Conservation (phyloP, 1,284 basidiomycete species). For the Ceratobasidium sp. region DNA sequence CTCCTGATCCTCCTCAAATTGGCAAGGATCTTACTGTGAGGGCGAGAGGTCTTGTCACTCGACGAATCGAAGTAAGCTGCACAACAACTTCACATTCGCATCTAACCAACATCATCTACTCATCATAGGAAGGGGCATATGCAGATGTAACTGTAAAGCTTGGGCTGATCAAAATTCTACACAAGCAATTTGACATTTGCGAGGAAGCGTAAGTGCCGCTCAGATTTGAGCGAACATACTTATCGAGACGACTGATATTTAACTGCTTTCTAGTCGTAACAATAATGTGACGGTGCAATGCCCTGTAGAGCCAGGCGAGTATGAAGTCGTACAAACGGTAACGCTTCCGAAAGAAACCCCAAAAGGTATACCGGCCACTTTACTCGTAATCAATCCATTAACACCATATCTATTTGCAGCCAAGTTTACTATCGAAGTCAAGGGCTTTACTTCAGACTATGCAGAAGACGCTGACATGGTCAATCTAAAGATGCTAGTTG, state of each 20-base stretch:
- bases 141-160: slow-evolving; percentile 61
- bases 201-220: slow-evolving; percentile 61
- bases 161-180: slow-evolving; percentile 59
- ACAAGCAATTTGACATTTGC: slow-evolving; percentile 59
- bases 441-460: slow-evolving; percentile 71
- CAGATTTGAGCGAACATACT: too few relatives aligned
- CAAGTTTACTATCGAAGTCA: slow-evolving; percentile 81
- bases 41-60: slow-evolving; percentile 54
- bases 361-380: slow-evolving; percentile 49
- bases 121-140: slow-evolving; percentile 55
- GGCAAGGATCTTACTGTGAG: slow-evolving; percentile 58
- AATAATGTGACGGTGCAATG: slow-evolving; percentile 51
- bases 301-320: slow-evolving; percentile 54
- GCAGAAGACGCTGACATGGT: slow-evolving; percentile 71
- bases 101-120: background rate
- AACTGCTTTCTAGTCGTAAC: slow-evolving; percentile 43
- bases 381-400: background rate
- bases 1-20: slow-evolving; percentile 57
- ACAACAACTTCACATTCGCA: slow-evolving; percentile 35
- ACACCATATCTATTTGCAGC: slow-evolving; percentile 57
- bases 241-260: too few relatives aligned
- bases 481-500: slow-evolving; percentile 80
- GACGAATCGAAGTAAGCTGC: slow-evolving; percentile 53
- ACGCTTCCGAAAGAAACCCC: slow-evolving; percentile 59
- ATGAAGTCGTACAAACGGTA: slow-evolving; percentile 57